A percentile compares a stretch with the other conserved stretches of the same genome.
phyloP scores from a whole-genome alignment of 805 yeast genomes.

The Barnettozyma sp. region DNA sequence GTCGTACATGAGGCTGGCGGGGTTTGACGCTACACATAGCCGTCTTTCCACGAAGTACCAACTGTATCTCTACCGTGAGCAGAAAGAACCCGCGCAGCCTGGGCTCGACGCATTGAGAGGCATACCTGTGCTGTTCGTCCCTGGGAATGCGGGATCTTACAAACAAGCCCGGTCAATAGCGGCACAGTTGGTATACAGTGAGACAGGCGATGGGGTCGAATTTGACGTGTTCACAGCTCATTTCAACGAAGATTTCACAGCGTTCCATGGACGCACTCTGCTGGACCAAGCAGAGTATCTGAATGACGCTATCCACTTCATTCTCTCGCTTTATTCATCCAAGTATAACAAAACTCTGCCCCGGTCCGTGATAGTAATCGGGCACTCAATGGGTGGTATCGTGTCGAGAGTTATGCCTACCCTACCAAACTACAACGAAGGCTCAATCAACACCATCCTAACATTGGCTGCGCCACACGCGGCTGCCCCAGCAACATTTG shows the following conservation, averaged over 20 bases:
- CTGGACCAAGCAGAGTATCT: conserved; percentile 89
- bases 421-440: conserved; percentile 62
- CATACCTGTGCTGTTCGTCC: conserved; percentile 85
- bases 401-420: conserved; percentile 84
- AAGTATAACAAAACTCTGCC: conserved; percentile 36
- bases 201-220: conserved; percentile 22
- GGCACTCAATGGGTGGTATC: conserved; percentile 97
- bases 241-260: conserved; percentile 93
- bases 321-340: conserved; percentile 54
- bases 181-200: conserved; percentile 52
- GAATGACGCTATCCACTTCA: conserved; percentile 79
- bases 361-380: conserved; percentile 67
- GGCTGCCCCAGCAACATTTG: conserved; percentile 88
- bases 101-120: conserved; percentile 41
- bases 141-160: conserved; percentile 96
- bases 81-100: conserved; percentile 48
- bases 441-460: conserved; percentile 74
- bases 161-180: conserved; percentile 91
- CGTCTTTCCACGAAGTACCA: conserved; percentile 74
- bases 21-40: conserved; percentile 66
- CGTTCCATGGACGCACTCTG: conserved; percentile 91
- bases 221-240: conserved; percentile 88
- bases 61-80: conserved; percentile 82
- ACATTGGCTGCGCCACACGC: conserved; percentile 91
- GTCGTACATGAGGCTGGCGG: conserved; percentile 66